Conservation (phyloP, 805 yeast species). For the Candida maltosa region DNA sequence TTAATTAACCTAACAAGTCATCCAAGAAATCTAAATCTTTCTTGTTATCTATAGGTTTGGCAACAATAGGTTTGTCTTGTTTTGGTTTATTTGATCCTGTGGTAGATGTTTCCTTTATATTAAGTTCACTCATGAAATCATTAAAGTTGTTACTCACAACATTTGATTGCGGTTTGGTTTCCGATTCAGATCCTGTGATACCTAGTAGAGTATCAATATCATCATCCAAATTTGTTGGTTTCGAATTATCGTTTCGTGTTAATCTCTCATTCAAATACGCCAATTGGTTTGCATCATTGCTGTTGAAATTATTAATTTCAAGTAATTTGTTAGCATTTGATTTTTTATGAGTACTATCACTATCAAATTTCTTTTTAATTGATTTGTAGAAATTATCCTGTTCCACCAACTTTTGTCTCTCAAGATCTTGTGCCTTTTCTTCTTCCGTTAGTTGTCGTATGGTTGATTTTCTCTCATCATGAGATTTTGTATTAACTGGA, state of each 20-base stretch:
- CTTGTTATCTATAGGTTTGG: neutral
- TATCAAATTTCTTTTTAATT: slow-evolving; percentile 27
- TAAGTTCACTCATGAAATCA: neutral
- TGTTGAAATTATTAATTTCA: slow-evolving; percentile 32
- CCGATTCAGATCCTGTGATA: neutral
- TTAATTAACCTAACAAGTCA: slow-evolving; percentile 9
- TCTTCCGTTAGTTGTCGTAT: slow-evolving; percentile 20
- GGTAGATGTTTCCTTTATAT: neutral
- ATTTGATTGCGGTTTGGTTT: neutral
- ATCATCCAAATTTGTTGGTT: slow-evolving; percentile 10
- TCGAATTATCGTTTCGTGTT: slow-evolving; percentile 2
- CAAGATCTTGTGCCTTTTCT: slow-evolving; percentile 23
- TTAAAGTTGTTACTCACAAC: neutral
- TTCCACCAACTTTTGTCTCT: slow-evolving; percentile 20
- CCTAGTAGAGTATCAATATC: slow-evolving; percentile 12
- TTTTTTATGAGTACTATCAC: neutral
- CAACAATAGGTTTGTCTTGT: neutral
- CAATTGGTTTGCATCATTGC: slow-evolving; percentile 20
- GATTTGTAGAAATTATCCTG: slow-evolving; percentile 25
- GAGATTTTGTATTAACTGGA: slow-evolving; percentile 2
- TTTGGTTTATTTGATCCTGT: no score
- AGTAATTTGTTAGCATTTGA: slow-evolving; percentile 17
- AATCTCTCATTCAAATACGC: slow-evolving; percentile 20
- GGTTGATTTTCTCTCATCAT: slow-evolving; percentile 4
- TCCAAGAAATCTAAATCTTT: slow-evolving; percentile 9